Evolutionary conservation across 768 basidiomycete species (phyloP).

Genomic region (Hortiboletus flavorubellus): DNA sequence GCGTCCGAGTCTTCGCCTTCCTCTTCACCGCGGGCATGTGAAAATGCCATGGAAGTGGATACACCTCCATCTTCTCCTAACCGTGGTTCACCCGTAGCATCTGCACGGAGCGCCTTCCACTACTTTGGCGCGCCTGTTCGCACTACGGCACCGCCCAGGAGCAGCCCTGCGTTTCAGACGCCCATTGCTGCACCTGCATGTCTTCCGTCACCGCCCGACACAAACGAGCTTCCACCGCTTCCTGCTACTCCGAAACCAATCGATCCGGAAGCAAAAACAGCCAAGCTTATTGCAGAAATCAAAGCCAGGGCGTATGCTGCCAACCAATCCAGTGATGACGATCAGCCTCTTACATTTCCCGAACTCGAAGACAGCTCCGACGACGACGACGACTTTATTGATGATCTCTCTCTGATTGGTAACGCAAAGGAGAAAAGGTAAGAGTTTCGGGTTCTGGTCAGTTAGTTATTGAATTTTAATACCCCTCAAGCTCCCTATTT

Average conservation of each 20-base stretch:
- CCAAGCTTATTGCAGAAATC: slow-evolving; percentile 59
- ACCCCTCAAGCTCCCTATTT: slow-evolving; percentile 8
- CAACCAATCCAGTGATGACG: slow-evolving; percentile 44
- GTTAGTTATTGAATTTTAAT: not conserved
- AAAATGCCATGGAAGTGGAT: slow-evolving; percentile 19
- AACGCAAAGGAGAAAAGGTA: slow-evolving; percentile 9
- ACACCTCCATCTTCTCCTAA: slow-evolving; percentile 10
- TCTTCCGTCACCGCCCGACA: slow-evolving; percentile 25
- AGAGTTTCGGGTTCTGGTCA: not conserved
- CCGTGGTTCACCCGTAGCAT: slow-evolving; percentile 6
- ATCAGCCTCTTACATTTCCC: slow-evolving; percentile 34
- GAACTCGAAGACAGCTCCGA: slow-evolving; percentile 46
- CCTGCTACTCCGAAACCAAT: slow-evolving; percentile 33
- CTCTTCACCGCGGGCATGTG: not conserved
- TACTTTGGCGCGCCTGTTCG: slow-evolving; percentile 8
- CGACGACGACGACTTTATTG: slow-evolving; percentile 45
- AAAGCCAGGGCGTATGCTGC: slow-evolving; percentile 57
- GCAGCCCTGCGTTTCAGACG: slow-evolving; percentile 8
- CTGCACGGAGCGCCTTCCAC: not conserved
- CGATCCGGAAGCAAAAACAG: slow-evolving; percentile 43
- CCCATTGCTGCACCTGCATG: slow-evolving; percentile 9
- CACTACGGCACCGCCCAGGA: slow-evolving; percentile 2
- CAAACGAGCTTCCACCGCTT: slow-evolving; percentile 18
- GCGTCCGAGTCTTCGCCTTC: slow-evolving; percentile 20
- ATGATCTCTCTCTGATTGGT: slow-evolving; percentile 15